Evolutionary conservation across 139 green algal species (phyloP).

Genomic region (Chlorella sp.): DNA sequence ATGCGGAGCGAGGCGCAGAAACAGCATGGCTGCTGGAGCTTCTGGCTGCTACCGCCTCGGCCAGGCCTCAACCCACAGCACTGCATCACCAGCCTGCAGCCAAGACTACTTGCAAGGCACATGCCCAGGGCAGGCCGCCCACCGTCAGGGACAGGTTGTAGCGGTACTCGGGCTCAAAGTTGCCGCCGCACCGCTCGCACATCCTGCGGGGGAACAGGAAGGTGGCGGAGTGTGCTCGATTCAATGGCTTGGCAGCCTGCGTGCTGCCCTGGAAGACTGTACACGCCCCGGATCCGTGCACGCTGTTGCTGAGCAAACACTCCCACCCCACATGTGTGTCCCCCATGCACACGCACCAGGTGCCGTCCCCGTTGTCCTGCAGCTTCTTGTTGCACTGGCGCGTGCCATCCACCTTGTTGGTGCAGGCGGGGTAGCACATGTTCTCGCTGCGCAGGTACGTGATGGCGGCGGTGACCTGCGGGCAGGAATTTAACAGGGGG

Average conservation of each 20-base stretch:
- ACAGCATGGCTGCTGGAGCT: too few relatives aligned
- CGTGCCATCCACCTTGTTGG: slow-evolving; percentile 53
- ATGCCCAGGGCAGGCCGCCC: background rate
- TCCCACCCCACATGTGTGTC: background rate
- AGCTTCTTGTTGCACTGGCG: slow-evolving; percentile 87
- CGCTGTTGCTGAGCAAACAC: background rate
- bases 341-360: slow-evolving; percentile 31
- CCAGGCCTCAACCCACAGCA: background rate
- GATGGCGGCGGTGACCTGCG: slow-evolving; percentile 57
- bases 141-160: slow-evolving; percentile 61
- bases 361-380: slow-evolving; percentile 52
- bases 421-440: slow-evolving; percentile 82
- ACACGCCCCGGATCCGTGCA: too few relatives aligned
- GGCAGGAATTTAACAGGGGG: background rate
- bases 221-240: background rate
- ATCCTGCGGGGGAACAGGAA: slow-evolving; percentile 27
- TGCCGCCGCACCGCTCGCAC: slow-evolving; percentile 60
- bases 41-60: too few relatives aligned
- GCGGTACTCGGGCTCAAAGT: slow-evolving; percentile 51
- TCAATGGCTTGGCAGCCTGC: too few relatives aligned
- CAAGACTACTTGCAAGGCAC: too few relatives aligned
- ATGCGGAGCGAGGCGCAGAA: too few relatives aligned
- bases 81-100: too few relatives aligned
- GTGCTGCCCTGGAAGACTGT: too few relatives aligned
- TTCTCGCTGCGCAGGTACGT: slow-evolving; percentile 74